Evolutionary conservation across 1,284 basidiomycete species (phyloP), one percentile per base, ranked within the genome.

Genomic region (Leccinum subrobustum): DNA sequence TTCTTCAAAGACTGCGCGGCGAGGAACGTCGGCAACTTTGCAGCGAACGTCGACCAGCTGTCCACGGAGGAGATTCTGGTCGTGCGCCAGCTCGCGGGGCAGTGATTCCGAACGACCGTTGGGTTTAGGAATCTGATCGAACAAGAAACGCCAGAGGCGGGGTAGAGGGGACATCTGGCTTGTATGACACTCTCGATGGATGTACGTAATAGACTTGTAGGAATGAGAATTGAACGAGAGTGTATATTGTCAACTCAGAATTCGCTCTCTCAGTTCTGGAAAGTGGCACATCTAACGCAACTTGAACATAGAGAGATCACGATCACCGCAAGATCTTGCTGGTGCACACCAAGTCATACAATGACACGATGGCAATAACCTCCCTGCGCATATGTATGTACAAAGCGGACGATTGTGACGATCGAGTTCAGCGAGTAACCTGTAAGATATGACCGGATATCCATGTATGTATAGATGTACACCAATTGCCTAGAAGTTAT

Each of bases 1-100:
- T 93, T 94, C 73, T 78, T 95, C 69, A 81, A 81, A 60, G 84
- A 91, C 66, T 88, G 86, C 57, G 91, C 90, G 20, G 72, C 82
- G 9, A 78, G 80, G 27, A 89, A 95, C 66, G 79, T 77, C 20
- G 86, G 83, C 69, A 82, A 85, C 63, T 93, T 94, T 72, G 79
- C 83, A 16, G 78, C 76, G 20, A 77, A 89, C 52, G 83, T 89
- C 2, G 85, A 86, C 33, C 83, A 87, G 65, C 76, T 94, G 63
- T 83, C 79, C 11, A 79, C 85, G 4, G 85, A 88, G 63, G 92
- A 95, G 75, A 85, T 84, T 65, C 70, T 85, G 35, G 83, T 92
- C 23, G 77, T 94, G 39, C 83, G 80, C 56, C 78, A 80, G 56
- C 83, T 84, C n/a, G 74, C 91, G 35, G 69, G 63, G 61, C 68